Evolutionary conservation across 2,329 filamentous ascomycete species (phyloP), one percentile per base, ranked within the genome.

Genomic region (Tolypocladium capitatum): DNA sequence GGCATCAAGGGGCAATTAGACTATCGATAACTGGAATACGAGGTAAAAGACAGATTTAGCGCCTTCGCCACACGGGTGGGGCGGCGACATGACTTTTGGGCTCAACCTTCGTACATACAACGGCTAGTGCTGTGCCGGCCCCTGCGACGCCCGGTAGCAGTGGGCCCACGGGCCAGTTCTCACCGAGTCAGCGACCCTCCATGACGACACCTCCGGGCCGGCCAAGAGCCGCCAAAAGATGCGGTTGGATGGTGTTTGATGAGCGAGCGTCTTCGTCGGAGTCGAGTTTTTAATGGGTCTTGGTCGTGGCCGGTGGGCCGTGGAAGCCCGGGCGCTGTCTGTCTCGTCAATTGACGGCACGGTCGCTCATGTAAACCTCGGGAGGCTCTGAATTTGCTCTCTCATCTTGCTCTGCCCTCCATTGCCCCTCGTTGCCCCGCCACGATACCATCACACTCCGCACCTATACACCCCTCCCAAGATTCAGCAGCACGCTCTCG

Each of bases 171-270:
- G 31, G 41, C 40, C 31, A 24, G 31, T 13, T n/a, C n/a, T n/a
- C n/a, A 14, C 24, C 3, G 5, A 24, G 24, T 24, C 11, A 27
- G 24, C 35, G 48, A 35, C 48, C 50, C 48, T 50, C 46, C 38
- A 52, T 52, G 52, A 53, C 52, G 52, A 53, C 50, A 51, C 38
- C 24, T 30, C 24, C 38, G 7, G 13, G 10, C 24, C 36, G 40
- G 38, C 18, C 36, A 21, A 21, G 2, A 40, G 20, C 11, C 18
- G 21, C 42, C 42, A 44, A 14, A 24, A 3, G 42, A 33, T 33
- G 7, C 7, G 13, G 36, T 4, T 7, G 21, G 28, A 28, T n/a
- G 24, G 18, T 16, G 38, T 13, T 41, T 30, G 38, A 42, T 42
- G 38, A 42, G 24, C 36, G 38, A 42, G 24, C 36, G 43, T 24